Conservation (phyloP, 257 asterid species). For the Scutellaria barbata region DNA sequence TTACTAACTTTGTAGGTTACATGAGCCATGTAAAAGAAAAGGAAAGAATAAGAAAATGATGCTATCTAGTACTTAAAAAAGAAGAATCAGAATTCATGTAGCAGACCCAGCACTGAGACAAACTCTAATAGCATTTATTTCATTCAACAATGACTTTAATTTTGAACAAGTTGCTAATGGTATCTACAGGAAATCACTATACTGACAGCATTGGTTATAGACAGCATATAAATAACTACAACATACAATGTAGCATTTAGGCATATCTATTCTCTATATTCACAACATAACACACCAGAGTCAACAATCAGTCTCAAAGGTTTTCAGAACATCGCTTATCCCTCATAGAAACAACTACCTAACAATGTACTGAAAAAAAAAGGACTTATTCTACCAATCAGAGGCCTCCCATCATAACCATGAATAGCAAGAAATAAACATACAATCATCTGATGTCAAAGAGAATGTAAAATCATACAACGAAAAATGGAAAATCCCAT, state of each 20-base stretch:
- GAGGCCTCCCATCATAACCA: constrained; percentile 19
- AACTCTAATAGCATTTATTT: not conserved
- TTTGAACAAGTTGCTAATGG: not conserved
- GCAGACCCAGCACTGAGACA: not conserved
- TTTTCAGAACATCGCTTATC: constrained; percentile 3
- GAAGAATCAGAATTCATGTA: not conserved
- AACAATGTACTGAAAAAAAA: not conserved
- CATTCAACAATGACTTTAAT: not conserved
- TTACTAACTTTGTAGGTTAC: constrained; percentile 8
- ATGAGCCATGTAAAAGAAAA: not conserved
- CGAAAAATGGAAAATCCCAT: constrained; percentile 10
- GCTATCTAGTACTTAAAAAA: not conserved
- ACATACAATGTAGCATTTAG: not conserved
- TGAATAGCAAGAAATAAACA: constrained; percentile 24
- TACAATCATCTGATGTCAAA: constrained; percentile 1
- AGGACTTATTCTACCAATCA: not conserved
- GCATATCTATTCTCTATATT: not conserved
- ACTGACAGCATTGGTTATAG: not conserved
- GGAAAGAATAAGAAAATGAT: not conserved
- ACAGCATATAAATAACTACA: not conserved
- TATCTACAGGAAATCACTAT: constrained; percentile 1
- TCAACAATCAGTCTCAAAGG: not conserved
- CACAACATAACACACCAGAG: not conserved
- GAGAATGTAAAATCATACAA: constrained; percentile 17
- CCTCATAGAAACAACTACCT: constrained; percentile 4